Base-by-base conservation (phyloP, 495 filamentous ascomycete species). In the Neurospora cerealis region DNA sequence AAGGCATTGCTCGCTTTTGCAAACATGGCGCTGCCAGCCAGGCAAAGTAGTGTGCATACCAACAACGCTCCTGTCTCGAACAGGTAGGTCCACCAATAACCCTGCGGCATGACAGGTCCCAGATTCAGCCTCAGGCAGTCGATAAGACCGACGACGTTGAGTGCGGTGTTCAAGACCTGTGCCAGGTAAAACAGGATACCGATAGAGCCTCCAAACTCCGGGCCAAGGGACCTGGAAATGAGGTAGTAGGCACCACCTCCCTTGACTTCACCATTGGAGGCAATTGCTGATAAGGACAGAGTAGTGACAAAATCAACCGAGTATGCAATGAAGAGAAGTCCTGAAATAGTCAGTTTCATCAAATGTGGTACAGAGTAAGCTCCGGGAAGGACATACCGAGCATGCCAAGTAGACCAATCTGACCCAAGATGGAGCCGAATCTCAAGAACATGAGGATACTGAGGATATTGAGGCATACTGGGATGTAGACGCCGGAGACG, bases 381-480 rank as follows among this genome's bases (percentile, higher is more conserved):
- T 48, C 24, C 48, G 69, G 44, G 10, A 24, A 66, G 41, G 48
- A 48, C 75, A 60, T 85, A 93, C 93, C 92, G 80, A 96, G 81
- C 80, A 93, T 96, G 21, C 93, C 93, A 48, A 96, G 73, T 42
- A 97, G 80, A 41, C 93, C 93, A 75, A 89, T 88, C 78, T 95
- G 91, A 38, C 93, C 93, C 40, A 95, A 82, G 72, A 95, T 91
- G 73, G 92, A 90, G 6, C 92, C 92, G 77, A 95, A 95, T 37
- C 92, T 86, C 80, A 95, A 84, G 83, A 97, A 97, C 93, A 96
- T 96, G 54, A 97, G 88, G 84, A 97, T 97, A 75, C 93, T 95
- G 69, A 96, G 83, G n/a, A 96, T 93, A 81, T 96, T 97, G 76
- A 96, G 82, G 69, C 89, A 93, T 7, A 93, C 94, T 32, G 93